Conservation (phyloP, 2,329 filamentous ascomycete species). For the Sporothrix mexicana region DNA sequence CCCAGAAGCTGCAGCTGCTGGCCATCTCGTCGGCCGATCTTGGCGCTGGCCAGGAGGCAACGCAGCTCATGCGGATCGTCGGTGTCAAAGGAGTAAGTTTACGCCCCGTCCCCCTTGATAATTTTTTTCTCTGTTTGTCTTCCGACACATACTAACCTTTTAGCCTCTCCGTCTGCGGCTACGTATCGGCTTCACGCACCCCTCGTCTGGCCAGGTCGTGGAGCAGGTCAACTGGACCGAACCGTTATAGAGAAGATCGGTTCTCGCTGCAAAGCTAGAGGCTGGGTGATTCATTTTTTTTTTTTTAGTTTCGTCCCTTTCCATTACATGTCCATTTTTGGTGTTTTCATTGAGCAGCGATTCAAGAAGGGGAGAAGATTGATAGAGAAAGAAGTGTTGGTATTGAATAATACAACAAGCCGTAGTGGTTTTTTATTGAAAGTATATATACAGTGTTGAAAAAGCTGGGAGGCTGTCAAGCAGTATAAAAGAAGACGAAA, state of each 20-base stretch:
- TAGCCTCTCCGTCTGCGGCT: slow-evolving; percentile 85
- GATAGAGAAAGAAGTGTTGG: background rate
- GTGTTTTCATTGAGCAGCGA: slow-evolving; percentile 21
- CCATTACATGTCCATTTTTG: background rate
- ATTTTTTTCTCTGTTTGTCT: slow-evolving; percentile 27
- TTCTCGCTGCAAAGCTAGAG: too few species aligned
- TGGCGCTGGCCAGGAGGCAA: slow-evolving; percentile 78
- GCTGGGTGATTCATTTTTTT: background rate
- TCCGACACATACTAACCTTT: slow-evolving; percentile 31
- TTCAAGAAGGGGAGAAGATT: background rate
- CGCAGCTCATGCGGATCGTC: slow-evolving; percentile 86
- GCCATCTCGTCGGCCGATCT: slow-evolving; percentile 84
- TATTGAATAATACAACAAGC: slow-evolving; percentile 27
- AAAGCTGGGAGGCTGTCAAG: background rate
- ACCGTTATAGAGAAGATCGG: slow-evolving; percentile 52
- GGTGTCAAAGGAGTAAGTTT: slow-evolving; percentile 85
- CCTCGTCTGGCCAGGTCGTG: slow-evolving; percentile 71
- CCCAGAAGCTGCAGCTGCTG: slow-evolving; percentile 89
- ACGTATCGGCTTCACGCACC: slow-evolving; percentile 79
- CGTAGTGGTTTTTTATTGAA: background rate
- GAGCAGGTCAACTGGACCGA: slow-evolving; percentile 99
- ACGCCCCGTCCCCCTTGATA: background rate
- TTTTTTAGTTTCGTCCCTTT: background rate
- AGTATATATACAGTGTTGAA: slow-evolving; percentile 6
- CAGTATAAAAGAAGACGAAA: slow-evolving; percentile 7